Percentiles rank a stretch among this genome's conserved stretches.
phyloP scores from a whole-genome alignment of 2,329 filamentous ascomycete species.

The Paecilomyces niveus region DNA sequence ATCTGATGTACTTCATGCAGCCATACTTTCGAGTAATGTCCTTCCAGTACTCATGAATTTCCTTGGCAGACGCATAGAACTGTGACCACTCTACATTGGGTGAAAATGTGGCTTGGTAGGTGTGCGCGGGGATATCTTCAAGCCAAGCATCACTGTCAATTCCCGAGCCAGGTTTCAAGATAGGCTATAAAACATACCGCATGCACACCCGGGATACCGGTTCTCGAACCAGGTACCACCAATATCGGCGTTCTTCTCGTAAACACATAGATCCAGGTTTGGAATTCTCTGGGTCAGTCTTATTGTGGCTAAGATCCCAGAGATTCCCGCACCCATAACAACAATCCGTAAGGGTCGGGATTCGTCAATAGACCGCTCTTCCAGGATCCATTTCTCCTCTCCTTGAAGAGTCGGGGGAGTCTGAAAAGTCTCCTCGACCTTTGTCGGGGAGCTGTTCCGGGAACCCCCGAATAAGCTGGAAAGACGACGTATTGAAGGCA shows the following conservation, averaged over 20 bases:
- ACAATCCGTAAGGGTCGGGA: constrained; percentile 24
- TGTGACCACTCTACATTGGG: constrained; percentile 42
- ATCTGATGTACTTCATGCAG: constrained; percentile 42
- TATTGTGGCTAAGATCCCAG: constrained; percentile 32
- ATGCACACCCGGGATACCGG: constrained; percentile 30
- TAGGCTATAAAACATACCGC: constrained; percentile 16
- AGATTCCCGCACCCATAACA: constrained; percentile 33
- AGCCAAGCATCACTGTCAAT: not conserved
- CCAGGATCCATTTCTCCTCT: constrained; percentile 13
- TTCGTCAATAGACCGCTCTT: constrained; percentile 26
- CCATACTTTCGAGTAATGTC: constrained; percentile 37
- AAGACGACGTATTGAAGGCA: not conserved
- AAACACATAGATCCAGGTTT: constrained; percentile 28
- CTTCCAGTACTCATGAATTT: constrained; percentile 46
- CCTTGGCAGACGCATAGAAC: constrained; percentile 42
- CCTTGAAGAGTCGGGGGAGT: not conserved
- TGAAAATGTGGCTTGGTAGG: constrained; percentile 47
- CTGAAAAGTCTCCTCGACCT: not conserved
- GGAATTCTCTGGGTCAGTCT: constrained; percentile 29
- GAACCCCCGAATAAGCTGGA: not conserved
- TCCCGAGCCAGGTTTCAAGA: constrained; percentile 1
- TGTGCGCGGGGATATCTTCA: constrained; percentile 40
- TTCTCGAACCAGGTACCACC: constrained; percentile 31
- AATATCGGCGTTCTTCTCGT: constrained; percentile 28
- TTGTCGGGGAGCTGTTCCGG: not conserved